Conservation (phyloP, 495 filamentous ascomycete genomes). For the Xylaria scruposa region DNA sequence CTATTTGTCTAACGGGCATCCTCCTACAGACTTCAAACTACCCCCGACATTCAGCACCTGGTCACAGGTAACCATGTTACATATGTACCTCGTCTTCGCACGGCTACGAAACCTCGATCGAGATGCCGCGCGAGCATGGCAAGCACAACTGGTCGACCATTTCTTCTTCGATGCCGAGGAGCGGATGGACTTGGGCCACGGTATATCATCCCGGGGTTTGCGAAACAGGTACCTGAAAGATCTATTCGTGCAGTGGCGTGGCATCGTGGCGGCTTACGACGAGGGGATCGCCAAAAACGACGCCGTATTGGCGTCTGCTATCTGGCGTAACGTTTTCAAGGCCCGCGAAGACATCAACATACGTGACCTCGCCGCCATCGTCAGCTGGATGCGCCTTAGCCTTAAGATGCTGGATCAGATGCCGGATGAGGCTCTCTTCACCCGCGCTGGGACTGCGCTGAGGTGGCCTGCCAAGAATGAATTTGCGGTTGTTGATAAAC, state of each 20-base stretch:
- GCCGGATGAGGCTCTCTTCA: constrained; percentile 59
- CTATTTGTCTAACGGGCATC: background rate
- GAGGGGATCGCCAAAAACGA: constrained; percentile 85
- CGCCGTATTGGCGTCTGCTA: constrained; percentile 81
- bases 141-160: constrained; percentile 73
- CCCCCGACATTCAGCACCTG: constrained; percentile 88
- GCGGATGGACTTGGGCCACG: constrained; percentile 76
- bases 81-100: constrained; percentile 93
- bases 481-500: constrained; percentile 50
- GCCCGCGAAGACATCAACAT: constrained; percentile 74
- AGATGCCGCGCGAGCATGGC: constrained; percentile 46
- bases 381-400: constrained; percentile 77
- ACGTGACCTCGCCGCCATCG: constrained; percentile 71
- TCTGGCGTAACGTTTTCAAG: constrained; percentile 95
- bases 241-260: constrained; percentile 90
- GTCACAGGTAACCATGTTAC: constrained; percentile 93
- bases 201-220: constrained; percentile 65
- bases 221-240: constrained; percentile 91
- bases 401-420: constrained; percentile 68
- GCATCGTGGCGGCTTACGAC: constrained; percentile 81
- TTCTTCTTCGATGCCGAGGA: constrained; percentile 92
- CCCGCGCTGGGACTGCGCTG: constrained; percentile 43
- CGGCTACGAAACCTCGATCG: constrained; percentile 79
- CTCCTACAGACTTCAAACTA: constrained; percentile 61
- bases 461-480: constrained; percentile 51